phyloP scores from a whole-genome alignment of 1,284 basidiomycete species.

The Peniophora sp. region DNA sequence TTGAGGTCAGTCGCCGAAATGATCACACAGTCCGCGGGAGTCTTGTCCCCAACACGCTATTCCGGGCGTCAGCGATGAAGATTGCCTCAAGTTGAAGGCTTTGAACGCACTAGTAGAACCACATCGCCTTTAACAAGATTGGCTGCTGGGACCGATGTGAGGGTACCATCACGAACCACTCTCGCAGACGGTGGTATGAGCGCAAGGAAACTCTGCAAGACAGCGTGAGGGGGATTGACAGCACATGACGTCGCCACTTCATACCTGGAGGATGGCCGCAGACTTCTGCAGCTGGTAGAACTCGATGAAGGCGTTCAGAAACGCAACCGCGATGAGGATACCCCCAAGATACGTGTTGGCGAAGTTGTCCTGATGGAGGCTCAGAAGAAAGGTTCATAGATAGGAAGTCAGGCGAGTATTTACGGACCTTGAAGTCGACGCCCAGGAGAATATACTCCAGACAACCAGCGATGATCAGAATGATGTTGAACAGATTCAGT shows the following conservation, averaged over 20 bases:
- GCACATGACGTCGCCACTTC: too few relatives aligned
- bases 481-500: constrained; percentile 60
- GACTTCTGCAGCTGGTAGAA: constrained; percentile 68
- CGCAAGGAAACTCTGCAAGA: constrained; percentile 37
- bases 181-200: constrained; percentile 65
- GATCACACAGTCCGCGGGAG: constrained; percentile 55
- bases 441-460: constrained; percentile 59
- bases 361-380: constrained; percentile 54
- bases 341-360: constrained; percentile 62
- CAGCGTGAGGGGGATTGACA: too few relatives aligned
- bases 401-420: not conserved
- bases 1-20: constrained; percentile 56
- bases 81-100: not conserved
- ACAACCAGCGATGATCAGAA: constrained; percentile 54
- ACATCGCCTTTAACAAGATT: constrained; percentile 65
- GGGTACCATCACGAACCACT: constrained; percentile 53
- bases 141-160: constrained; percentile 50
- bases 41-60: constrained; percentile 61
- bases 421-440: constrained; percentile 45
- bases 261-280: constrained; percentile 58
- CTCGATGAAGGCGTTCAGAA: constrained; percentile 63
- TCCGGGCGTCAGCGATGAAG: not conserved
- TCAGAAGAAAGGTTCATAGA: not conserved
- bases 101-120: constrained; percentile 48
- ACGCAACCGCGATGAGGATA: constrained; percentile 61